Evolutionary conservation across 441 rosid genomes (phyloP).

Genomic region (California macrophylla): DNA sequence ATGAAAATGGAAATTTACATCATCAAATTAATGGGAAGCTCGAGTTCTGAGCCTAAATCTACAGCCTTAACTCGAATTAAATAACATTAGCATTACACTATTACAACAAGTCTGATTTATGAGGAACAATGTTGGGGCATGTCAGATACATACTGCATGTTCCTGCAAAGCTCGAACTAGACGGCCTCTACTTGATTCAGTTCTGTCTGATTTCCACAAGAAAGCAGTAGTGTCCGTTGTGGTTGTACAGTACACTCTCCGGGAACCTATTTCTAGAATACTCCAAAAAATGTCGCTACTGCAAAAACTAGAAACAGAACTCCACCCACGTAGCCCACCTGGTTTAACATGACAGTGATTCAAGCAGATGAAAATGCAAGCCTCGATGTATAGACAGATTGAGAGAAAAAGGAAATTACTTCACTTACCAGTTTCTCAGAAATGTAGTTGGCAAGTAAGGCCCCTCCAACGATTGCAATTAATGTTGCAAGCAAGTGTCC

Average conservation of each 20-base stretch:
- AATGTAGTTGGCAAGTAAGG: constrained; percentile 55
- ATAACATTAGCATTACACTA: not conserved
- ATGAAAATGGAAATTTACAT: not conserved
- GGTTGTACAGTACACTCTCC: not conserved
- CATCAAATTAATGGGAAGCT: not conserved
- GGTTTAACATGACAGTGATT: constrained; percentile 19
- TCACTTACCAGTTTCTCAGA: constrained; percentile 30
- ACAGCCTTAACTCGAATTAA: not conserved
- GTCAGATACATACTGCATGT: not conserved
- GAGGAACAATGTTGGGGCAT: not conserved
- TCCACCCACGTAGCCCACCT: constrained; percentile 92
- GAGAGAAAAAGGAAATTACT: not conserved
- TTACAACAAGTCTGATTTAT: not conserved
- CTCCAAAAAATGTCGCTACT: constrained; percentile 77
- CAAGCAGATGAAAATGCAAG: not conserved
- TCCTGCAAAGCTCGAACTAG: not conserved
- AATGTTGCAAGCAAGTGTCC: constrained; percentile 85
- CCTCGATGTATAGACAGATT: not conserved
- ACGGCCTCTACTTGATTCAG: not conserved
- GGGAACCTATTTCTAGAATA: constrained; percentile 35
- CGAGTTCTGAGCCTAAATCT: not conserved
- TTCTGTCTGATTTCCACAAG: not conserved
- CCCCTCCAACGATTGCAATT: constrained; percentile 80
- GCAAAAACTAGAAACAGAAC: constrained; percentile 77
- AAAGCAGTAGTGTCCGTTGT: not conserved